phyloP scores from a whole-genome alignment of 768 basidiomycete genomes.

The Lepiota venenata region DNA sequence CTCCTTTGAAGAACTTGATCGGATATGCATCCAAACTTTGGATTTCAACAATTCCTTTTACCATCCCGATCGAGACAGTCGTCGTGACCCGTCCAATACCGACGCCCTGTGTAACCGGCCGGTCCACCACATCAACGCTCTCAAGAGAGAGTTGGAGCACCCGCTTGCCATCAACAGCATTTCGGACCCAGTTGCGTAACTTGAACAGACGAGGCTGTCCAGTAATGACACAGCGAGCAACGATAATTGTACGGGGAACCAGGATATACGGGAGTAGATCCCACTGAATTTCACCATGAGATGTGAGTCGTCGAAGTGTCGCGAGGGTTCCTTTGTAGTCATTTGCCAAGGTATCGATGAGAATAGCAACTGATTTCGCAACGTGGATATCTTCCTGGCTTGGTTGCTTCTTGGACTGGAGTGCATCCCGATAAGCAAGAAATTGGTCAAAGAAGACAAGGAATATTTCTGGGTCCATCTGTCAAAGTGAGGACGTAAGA shows the following conservation, averaged over 20 bases:
- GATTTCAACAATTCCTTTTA: slow-evolving; percentile 51
- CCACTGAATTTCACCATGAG: slow-evolving; percentile 57
- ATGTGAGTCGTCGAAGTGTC: slow-evolving; percentile 42
- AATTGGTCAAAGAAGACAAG: slow-evolving; percentile 50
- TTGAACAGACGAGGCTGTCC: slow-evolving; percentile 48
- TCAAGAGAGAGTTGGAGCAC: slow-evolving; percentile 46
- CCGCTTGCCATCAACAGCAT: slow-evolving; percentile 28
- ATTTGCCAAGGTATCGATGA: slow-evolving; percentile 44
- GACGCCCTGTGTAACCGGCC: slow-evolving; percentile 28
- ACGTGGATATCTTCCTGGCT: slow-evolving; percentile 39
- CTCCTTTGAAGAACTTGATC: slow-evolving; percentile 46
- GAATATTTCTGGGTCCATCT: slow-evolving; percentile 58
- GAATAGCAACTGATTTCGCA: slow-evolving; percentile 43
- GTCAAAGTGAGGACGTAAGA: background rate
- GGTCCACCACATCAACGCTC: slow-evolving; percentile 49
- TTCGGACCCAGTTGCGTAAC: slow-evolving; percentile 36
- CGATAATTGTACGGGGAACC: slow-evolving; percentile 48
- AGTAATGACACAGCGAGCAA: slow-evolving; percentile 50
- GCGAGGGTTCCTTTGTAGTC: slow-evolving; percentile 49
- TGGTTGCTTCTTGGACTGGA: slow-evolving; percentile 32
- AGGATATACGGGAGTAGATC: slow-evolving; percentile 53
- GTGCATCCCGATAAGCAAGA: slow-evolving; percentile 35
- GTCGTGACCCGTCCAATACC: slow-evolving; percentile 39
- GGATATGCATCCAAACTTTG: slow-evolving; percentile 49
- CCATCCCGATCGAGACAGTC: slow-evolving; percentile 35